phyloP scores from a whole-genome alignment of 2,329 filamentous ascomycete genomes.

The Aspergillus arachidicola region DNA sequence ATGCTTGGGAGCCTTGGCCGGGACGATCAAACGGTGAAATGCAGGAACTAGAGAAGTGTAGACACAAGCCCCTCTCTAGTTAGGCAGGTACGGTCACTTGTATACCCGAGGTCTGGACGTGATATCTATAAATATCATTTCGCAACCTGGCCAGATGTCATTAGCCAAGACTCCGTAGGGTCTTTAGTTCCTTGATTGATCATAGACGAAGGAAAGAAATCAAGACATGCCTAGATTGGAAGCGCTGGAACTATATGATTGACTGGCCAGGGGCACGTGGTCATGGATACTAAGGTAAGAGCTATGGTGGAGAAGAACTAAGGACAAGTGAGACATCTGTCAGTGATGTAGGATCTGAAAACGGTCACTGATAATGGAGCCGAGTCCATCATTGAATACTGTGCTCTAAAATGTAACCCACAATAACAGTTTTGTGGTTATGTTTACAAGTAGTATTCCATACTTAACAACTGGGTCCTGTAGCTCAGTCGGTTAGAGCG shows the following conservation, averaged over 20 bases:
- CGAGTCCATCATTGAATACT: background rate
- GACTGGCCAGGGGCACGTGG: background rate
- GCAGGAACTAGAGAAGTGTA: background rate
- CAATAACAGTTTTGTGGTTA: background rate
- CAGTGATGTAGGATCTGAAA: background rate
- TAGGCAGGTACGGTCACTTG: background rate
- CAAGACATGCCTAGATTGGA: background rate
- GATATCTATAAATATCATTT: background rate
- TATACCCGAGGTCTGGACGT: background rate
- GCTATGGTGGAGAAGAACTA: background rate
- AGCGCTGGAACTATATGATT: background rate
- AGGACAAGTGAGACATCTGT: background rate
- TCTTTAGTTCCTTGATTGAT: background rate
- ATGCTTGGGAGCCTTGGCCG: slow-evolving; percentile 7
- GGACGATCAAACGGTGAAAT: background rate
- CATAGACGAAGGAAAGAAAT: background rate
- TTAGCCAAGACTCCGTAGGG: background rate
- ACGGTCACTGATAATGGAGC: background rate
- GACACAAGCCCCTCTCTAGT: background rate
- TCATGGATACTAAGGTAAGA: background rate
- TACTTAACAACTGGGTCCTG: background rate
- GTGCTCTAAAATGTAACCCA: background rate
- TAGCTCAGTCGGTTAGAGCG: slow-evolving; percentile 6
- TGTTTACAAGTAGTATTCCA: no score
- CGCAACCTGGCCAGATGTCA: background rate